These are phyloP conservation scores for Cladorrhinum sp. DNA, from an alignment of 2,329 filamentous ascomycete species.

Conservation along the genomic window DNA sequence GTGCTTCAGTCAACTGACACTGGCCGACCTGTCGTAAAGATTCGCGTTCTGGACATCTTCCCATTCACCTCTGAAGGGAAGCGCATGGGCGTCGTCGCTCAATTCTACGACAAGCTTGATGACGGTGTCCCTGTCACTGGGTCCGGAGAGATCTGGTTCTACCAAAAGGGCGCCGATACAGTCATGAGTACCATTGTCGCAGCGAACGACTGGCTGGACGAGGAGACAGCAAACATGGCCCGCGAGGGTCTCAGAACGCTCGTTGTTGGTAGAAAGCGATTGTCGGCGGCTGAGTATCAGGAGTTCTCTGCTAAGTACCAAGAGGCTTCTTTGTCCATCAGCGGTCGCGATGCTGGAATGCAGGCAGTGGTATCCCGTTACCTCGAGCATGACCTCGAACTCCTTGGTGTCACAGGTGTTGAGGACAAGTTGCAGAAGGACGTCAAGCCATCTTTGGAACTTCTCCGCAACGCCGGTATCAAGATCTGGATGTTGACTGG, in stretches of 20 bases:
- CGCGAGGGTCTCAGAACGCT: constrained; percentile 90
- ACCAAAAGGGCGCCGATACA: constrained; percentile 96
- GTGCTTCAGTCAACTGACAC: constrained; percentile 73
- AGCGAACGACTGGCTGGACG: constrained; percentile 96
- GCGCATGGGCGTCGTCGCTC: constrained; percentile 94
- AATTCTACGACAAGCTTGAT: constrained; percentile 65
- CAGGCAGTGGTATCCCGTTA: constrained; percentile 73
- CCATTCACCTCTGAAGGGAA: constrained; percentile 98
- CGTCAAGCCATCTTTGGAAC: constrained; percentile 91
- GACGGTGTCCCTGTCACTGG: constrained; percentile 47
- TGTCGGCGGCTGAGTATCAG: constrained; percentile 74
- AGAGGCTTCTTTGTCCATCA: constrained; percentile 76
- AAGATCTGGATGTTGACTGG: constrained; percentile 99
- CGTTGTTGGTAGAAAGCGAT: constrained; percentile 86
- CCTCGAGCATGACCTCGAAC: constrained; percentile 83
- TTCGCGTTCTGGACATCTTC: constrained; percentile 89
- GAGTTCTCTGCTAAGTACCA: constrained; percentile 74
- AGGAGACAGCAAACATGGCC: constrained; percentile 99
- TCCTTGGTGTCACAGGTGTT: constrained; percentile 95
- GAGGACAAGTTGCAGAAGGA: constrained; percentile 96
- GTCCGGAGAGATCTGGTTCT: constrained; percentile 90
- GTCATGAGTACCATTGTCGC: constrained; percentile 97
- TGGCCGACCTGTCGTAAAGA: constrained; percentile 72
- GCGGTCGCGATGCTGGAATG: constrained; percentile 77
- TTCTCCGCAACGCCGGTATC: constrained; percentile 93